A percentile compares a stretch with the other conserved stretches of the same genome.
Evolutionary conservation across 2,329 filamentous ascomycete species (phyloP).

Genomic region (Colletotrichum siamense): DNA sequence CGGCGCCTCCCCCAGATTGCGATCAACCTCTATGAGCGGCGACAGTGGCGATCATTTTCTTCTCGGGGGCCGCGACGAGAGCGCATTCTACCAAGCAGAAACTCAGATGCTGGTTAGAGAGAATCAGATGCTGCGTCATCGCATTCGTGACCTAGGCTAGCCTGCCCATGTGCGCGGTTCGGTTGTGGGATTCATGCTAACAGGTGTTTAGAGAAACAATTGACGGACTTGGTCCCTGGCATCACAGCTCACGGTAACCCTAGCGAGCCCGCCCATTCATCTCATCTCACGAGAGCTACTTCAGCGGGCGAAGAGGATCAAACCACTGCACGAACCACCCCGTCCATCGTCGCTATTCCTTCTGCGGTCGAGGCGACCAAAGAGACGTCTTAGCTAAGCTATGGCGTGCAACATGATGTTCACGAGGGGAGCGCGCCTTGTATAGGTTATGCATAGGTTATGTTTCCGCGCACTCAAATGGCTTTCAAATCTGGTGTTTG

Average conservation of each 20-base stretch:
- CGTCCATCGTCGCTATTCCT: background rate
- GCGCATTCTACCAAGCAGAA: slow-evolving; percentile 82
- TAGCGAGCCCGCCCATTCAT: slow-evolving; percentile 55
- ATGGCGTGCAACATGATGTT: background rate
- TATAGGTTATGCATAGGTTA: background rate
- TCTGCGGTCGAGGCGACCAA: background rate
- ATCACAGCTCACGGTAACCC: slow-evolving; percentile 34
- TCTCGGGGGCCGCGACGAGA: slow-evolving; percentile 73
- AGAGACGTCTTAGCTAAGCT: background rate
- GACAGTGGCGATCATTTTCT: slow-evolving; percentile 64
- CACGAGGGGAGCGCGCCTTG: background rate
- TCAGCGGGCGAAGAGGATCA: slow-evolving; percentile 46
- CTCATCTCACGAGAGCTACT: slow-evolving; percentile 52
- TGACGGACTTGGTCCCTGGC: slow-evolving; percentile 46
- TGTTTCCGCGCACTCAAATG: background rate
- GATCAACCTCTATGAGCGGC: slow-evolving; percentile 62
- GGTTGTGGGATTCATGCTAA: background rate
- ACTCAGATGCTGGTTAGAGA: slow-evolving; percentile 79
- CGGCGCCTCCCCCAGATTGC: slow-evolving; percentile 60
- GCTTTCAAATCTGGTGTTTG: background rate
- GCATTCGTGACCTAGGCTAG: slow-evolving; percentile 76
- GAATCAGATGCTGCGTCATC: slow-evolving; percentile 81
- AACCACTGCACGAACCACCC: background rate
- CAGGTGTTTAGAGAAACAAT: slow-evolving; percentile 53
- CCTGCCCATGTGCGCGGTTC: background rate